Evolutionary conservation across 2,329 filamentous ascomycete species (phyloP).

Genomic region (Aspergillus fumigatus): DNA sequence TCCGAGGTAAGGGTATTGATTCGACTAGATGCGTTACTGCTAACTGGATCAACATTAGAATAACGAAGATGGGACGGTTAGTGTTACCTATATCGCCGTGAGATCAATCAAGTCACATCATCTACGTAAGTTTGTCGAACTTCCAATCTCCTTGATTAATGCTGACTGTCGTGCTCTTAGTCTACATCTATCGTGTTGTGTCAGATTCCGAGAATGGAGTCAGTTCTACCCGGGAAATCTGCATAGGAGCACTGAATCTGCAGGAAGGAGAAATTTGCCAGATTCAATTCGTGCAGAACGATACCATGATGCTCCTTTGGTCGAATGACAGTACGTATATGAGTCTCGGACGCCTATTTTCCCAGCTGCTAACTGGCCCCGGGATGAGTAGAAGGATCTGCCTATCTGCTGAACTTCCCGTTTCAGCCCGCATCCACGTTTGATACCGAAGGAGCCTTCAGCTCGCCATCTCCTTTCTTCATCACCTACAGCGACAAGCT

Average conservation of each 20-base stretch:
- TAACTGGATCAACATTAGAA: conserved; percentile 16
- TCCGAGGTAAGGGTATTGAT: conserved; percentile 36
- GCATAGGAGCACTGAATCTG: conserved; percentile 29
- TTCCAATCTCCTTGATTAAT: background rate
- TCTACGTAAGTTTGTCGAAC: conserved; percentile 22
- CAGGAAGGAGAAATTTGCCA: conserved; percentile 46
- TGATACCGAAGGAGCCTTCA: conserved; percentile 1
- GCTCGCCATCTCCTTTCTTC: conserved; percentile 8
- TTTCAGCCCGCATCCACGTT: conserved; percentile 19
- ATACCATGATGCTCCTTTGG: conserved; percentile 58
- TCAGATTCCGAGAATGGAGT: conserved; percentile 57
- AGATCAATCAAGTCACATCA: conserved; percentile 31
- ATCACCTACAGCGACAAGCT: conserved; percentile 20
- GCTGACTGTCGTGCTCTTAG: conserved; percentile 33
- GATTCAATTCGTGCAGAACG: conserved; percentile 63
- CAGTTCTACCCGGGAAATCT: conserved; percentile 42
- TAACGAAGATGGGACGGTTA: conserved; percentile 18
- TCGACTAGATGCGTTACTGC: background rate
- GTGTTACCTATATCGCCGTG: conserved; percentile 32
- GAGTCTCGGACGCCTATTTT: background rate
- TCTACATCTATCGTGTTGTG: conserved; percentile 54
- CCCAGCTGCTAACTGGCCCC: background rate
- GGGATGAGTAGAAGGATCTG: conserved; percentile 17
- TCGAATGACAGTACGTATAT: conserved; percentile 26
- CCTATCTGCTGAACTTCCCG: conserved; percentile 32